A percentile compares a stretch with the other conserved stretches of the same genome.
Evolutionary conservation across 208 protist species (phyloP).

Genomic region (Leishmania gerbilli): DNA sequence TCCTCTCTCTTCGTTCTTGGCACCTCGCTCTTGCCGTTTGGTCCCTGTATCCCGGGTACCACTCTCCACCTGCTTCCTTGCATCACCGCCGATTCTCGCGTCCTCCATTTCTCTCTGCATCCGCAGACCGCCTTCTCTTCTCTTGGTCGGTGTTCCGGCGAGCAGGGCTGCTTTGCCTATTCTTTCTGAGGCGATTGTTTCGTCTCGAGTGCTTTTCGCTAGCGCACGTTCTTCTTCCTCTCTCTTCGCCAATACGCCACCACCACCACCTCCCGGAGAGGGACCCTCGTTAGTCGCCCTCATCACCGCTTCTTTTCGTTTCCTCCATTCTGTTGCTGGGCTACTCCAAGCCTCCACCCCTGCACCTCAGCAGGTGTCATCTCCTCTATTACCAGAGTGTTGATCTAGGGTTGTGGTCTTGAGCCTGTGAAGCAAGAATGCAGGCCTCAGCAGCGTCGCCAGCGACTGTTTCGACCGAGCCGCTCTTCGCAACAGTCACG

Average conservation of each 20-base stretch:
- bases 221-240: background rate
- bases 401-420: background rate
- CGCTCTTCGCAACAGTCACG: slow-evolving; percentile 82
- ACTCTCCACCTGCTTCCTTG: background rate
- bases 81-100: background rate
- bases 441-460: background rate
- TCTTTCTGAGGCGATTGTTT: background rate
- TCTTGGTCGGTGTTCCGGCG: background rate
- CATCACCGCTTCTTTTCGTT: background rate
- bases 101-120: background rate
- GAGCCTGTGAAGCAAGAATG: background rate
- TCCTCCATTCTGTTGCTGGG: background rate
- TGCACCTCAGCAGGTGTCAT: background rate
- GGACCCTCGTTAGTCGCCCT: background rate
- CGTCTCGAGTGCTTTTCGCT: background rate
- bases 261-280: background rate
- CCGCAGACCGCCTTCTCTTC: background rate
- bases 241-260: background rate
- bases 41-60: background rate
- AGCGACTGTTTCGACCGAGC: slow-evolving; percentile 23
- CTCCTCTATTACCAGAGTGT: background rate
- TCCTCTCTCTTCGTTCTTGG: background rate
- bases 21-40: slow-evolving; percentile 2
- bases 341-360: background rate
- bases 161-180: background rate